These are phyloP conservation scores for Nannizziopsis barbatae DNA, from an alignment of 2,329 filamentous ascomycete species.

Conservation along the genomic window DNA sequence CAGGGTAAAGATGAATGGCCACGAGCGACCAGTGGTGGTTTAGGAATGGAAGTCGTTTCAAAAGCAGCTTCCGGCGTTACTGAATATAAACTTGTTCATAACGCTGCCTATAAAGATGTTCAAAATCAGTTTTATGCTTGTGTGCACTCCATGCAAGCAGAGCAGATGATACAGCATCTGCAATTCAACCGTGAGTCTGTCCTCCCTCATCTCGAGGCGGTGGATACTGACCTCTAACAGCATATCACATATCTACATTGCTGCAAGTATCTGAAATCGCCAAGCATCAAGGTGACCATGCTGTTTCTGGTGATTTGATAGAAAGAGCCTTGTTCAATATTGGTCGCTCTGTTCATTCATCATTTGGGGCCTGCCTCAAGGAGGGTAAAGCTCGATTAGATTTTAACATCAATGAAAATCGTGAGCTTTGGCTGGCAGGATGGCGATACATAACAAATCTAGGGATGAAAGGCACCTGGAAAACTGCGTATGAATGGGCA, in stretches of 20 bases:
- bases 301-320: constrained; percentile 73
- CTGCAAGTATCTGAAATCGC: constrained; percentile 87
- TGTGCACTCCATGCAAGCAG: constrained; percentile 75
- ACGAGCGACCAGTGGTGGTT: constrained; percentile 61
- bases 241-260: constrained; percentile 88
- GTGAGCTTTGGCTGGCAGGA: constrained; percentile 82
- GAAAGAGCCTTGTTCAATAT: constrained; percentile 89
- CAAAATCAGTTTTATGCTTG: constrained; percentile 66
- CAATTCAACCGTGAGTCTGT: constrained; percentile 44
- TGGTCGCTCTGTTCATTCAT: constrained; percentile 74
- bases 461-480: constrained; percentile 80
- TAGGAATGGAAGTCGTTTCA: constrained; percentile 64
- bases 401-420: constrained; percentile 72
- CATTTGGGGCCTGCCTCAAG: constrained; percentile 64
- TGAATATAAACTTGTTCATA: constrained; percentile 70
- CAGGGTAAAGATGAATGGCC: constrained; percentile 85
- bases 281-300: constrained; percentile 79
- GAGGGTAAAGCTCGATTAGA: constrained; percentile 70
- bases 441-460: constrained; percentile 83
- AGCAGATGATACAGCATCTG: constrained; percentile 67
- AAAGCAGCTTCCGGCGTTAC: constrained; percentile 48
- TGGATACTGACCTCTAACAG: constrained; percentile 23
- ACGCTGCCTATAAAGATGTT: constrained; percentile 57
- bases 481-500: constrained; percentile 87
- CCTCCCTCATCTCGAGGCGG: neutral